Evolutionary conservation across 805 yeast genomes (phyloP).

Genomic region (Candida glaebosa): DNA sequence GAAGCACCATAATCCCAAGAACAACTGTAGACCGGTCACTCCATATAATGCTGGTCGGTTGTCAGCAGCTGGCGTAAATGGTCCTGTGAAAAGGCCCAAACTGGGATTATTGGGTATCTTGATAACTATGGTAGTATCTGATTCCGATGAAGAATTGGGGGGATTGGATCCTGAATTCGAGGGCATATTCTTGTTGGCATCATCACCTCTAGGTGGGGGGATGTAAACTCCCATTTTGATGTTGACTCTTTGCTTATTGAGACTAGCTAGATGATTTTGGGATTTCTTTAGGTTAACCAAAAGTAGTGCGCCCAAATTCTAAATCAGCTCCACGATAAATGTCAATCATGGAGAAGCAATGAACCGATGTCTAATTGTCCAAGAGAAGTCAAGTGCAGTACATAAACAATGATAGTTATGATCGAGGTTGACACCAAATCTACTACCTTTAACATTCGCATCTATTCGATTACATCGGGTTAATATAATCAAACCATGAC

Average conservation of each 20-base stretch:
- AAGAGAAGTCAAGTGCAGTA: no score
- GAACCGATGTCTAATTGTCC: no score
- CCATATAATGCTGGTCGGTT: conserved; percentile 51
- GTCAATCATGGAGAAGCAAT: no score
- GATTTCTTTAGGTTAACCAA: no score
- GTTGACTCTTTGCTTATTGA: background rate
- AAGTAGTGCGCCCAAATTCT: no score
- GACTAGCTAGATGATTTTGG: no score
- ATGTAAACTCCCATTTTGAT: conserved; percentile 34
- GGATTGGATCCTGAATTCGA: conserved; percentile 5
- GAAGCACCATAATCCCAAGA: conserved; percentile 38
- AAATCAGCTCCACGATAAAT: no score
- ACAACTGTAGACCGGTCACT: conserved; percentile 51
- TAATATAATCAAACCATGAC: background rate
- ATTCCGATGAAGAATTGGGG: conserved; percentile 5
- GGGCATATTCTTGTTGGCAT: conserved; percentile 5
- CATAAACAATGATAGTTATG: no score
- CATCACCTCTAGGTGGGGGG: conserved; percentile 27
- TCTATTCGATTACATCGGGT: background rate
- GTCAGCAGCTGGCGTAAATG: conserved; percentile 71
- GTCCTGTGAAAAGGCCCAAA: conserved; percentile 66
- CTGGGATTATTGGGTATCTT: conserved; percentile 43
- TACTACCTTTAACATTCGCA: no score
- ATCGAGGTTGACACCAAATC: no score
- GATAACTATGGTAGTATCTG: conserved; percentile 12